Evolutionary conservation across 2,329 filamentous ascomycete species (phyloP), one percentile per base, ranked within the genome.

Genomic region (Alternaria conjuncta): DNA sequence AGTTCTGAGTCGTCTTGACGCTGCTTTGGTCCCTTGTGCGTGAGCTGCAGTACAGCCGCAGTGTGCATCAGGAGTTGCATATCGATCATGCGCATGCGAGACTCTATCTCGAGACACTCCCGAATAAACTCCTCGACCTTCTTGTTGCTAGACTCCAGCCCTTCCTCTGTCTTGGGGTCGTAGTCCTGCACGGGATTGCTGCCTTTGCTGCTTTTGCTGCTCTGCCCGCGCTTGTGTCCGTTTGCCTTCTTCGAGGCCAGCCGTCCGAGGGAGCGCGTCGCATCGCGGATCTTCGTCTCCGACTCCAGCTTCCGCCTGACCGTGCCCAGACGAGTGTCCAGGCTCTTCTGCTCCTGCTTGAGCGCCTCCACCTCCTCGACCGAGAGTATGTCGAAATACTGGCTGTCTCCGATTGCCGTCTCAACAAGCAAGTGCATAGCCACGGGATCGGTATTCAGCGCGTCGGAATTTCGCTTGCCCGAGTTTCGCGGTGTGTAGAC

Each of bases 251-350:
- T 86, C 9, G 88, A 88, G 76, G 96, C 93, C 28, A 99, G 84
- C 72, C 91, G 90, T 62, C 90, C 90, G 81, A 99, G 90, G 44
- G 94, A 97, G 68, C 91, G 88, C 11, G 96, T 93, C 1, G 96
- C 96, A 85, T 98, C 95, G 72, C 94, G 92, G 73, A 97, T 93
- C 83, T 98, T 99, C 58, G 90, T 92, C 79, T 99, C 96, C 49
- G 98, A 89, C 30, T 90, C 89, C 41, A 99, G 86, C 80, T 95
- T 97, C 64, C 93, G 88, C 69, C 90, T 89, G 20, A 93, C 90
- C 41, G 92, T 90, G 66, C 95, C 92, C 69, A 97, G 90, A n/a
- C 93, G 90, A 75, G 90, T 88, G 25, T 87, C 85, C 54, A 98
- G 81, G 36, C 88, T 84, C 62, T 89, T 87, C 66, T 90, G 88